Evolutionary conservation across 2,329 filamentous ascomycete genomes (phyloP), one percentile per base, ranked within the genome.

Genomic region (Fusarium brevicatenulatum): DNA sequence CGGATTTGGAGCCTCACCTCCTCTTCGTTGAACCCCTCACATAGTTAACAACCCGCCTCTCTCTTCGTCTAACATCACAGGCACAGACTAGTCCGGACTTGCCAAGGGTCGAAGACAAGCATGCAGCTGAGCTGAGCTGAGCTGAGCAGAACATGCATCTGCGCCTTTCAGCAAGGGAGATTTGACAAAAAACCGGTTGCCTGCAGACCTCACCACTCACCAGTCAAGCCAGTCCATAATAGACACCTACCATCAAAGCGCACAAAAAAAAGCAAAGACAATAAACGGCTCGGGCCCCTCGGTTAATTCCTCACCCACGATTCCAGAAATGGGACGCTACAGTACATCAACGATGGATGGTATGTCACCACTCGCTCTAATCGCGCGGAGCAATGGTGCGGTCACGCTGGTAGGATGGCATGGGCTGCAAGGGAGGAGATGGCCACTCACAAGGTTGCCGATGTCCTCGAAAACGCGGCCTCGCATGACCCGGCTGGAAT

Each of bases 21-120:
- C 53, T 67, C 64, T 42, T 66, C 43, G 32, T 36, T 52, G 36
- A 39, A 34, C 65, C 66, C 72, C 67, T 76, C 72, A 42, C 74
- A 66, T 75, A 47, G 11, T 30, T 21, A 37, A 43, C 25, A 71
- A 46, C 61, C 39, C 39, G 49, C 44, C 39, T 56, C 42, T 59
- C 55, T n/a, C 54, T 39, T 42, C 42, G 32, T 58, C 36, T 57
- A 53, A 52, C 42, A 59, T 47, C 34, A 55, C 57, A 18, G 47
- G 43, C 44, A 52, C 53, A 34, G 50, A 53, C 49, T 64, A 62
- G 50, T 63, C 49, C 54, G 44, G 61, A 36, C 36, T 32, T 50
- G 28, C 32, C 28, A 64, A 71, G 63, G 58, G 57, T 75, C 63
- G 63, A 68, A 76, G 67, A 70, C 74, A 76, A 34, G 50, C 66